Conservation (phyloP, 345 rosid genomes). For the Populus tremula region DNA sequence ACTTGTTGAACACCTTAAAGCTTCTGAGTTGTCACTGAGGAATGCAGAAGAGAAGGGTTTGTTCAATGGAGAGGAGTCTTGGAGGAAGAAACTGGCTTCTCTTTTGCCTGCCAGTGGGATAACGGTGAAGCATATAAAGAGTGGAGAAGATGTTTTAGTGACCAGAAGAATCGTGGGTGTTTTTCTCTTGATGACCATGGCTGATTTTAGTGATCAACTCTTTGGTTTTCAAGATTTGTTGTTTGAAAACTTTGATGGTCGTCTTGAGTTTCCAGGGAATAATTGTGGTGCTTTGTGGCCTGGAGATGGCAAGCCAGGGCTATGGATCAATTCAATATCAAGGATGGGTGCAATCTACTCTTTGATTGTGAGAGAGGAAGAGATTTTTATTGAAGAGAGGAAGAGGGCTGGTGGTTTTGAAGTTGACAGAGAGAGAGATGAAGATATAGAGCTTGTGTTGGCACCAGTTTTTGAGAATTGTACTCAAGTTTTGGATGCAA, state of each 20-base stretch:
- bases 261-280: constrained; percentile 66
- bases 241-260: constrained; percentile 59
- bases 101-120: constrained; percentile 62
- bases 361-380: constrained; percentile 71
- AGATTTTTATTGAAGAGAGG: constrained; percentile 58
- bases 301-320: constrained; percentile 83
- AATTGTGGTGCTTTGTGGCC: constrained; percentile 71
- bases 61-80: constrained; percentile 54
- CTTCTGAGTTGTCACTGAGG: constrained; percentile 52
- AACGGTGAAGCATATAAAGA: constrained; percentile 67
- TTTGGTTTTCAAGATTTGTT: constrained; percentile 70
- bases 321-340: constrained; percentile 71
- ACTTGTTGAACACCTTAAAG: constrained; percentile 58
- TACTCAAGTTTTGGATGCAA: constrained; percentile 48
- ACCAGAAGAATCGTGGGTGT: constrained; percentile 65
- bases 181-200: constrained; percentile 80
- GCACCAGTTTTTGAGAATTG: constrained; percentile 74
- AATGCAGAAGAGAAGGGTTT: constrained; percentile 59
- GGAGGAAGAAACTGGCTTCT: constrained; percentile 73
- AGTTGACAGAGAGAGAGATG: constrained; percentile 49
- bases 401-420: constrained; percentile 31
- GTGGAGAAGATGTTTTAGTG: constrained; percentile 62
- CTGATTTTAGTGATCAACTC: constrained; percentile 87
- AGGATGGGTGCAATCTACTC: constrained; percentile 79
- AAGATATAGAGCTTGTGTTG: constrained; percentile 65